Percentiles rank a stretch among this genome's conserved stretches.
phyloP scores from a whole-genome alignment of 176 grass and related monocot genomes.

The Oryza punctata region DNA sequence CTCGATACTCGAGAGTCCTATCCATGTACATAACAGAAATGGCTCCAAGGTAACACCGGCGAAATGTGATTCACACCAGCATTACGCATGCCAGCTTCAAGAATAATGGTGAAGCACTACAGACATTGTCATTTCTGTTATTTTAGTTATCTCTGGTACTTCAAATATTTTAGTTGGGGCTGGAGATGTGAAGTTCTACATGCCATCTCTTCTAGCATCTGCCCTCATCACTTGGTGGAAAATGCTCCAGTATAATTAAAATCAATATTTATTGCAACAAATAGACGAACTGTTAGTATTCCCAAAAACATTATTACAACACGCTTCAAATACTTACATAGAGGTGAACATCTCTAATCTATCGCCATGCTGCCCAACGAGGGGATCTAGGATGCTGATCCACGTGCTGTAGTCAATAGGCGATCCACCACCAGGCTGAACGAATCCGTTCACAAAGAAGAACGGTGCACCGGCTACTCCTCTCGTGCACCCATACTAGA shows the following conservation, averaged over 20 bases:
- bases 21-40: too few relatives aligned
- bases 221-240: background rate
- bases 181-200: too few relatives aligned
- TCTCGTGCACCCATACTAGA: conserved; percentile 85
- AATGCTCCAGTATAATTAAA: background rate
- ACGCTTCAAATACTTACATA: background rate
- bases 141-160: background rate
- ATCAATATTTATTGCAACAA: background rate
- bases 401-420: conserved; percentile 65
- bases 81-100: background rate
- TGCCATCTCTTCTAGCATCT: too few relatives aligned
- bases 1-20: too few relatives aligned
- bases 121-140: background rate
- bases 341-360: conserved; percentile 48
- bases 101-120: background rate
- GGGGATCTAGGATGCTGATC: conserved; percentile 62
- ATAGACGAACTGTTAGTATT: background rate
- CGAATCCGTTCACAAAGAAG: conserved; percentile 95
- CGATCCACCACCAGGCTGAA: conserved; percentile 69
- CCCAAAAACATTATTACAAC: background rate
- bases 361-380: conserved; percentile 41
- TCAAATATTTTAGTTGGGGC: background rate
- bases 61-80: background rate
- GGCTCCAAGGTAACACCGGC: background rate
- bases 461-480: conserved; percentile 74